Base-by-base conservation (phyloP, 2,329 filamentous ascomycete genomes). In the Penicillium sp. region DNA sequence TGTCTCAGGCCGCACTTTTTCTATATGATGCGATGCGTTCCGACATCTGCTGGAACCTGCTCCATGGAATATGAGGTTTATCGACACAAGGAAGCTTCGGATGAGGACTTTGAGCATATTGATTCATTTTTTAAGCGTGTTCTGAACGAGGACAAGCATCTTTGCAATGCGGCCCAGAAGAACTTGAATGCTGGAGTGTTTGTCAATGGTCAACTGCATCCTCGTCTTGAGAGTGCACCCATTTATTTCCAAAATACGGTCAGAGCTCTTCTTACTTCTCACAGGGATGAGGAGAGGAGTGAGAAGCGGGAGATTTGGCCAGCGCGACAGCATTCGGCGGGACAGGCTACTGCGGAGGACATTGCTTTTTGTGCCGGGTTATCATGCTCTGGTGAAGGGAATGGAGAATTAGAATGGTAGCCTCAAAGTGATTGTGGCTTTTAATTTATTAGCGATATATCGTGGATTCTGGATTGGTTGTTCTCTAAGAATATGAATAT, bases 21-120 rank as follows among this genome's bases (percentile, higher is more conserved):
- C 76, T 85, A 86, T 74, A 83, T 87, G 62, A 84, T 87, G 71
- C 78, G 84, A 58, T 86, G 86, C 68, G 78, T 87, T 9, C 85
- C 86, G 13, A 78, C 74, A 49, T 76, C 78, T 0, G 77, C 84
- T 0, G 77, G 74, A 37, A 80, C 75, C 33, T 81, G 79, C 7
- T 75, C 75, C 29, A 87, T 88, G 81, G 78, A 79, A 62, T 87
- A 88, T 71, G 84, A 88, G 68, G 84, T 88, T 49, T 88, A 81
- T 76, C 80, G 84, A 56, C 82, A 87, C 77, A 84, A 83, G 66
- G 72, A 82, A 65, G 79, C 84, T 3, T 78, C 76, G 13, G 80
- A 86, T 31, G 80, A 82, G 26, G 80, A 85, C 56, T 88, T 88
- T 65, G 72, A 79, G 9, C 68, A 78, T 49, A 83, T 88, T 69